Conservation (phyloP, 2,329 filamentous ascomycete genomes). For the Ceratocystis cubensis region DNA sequence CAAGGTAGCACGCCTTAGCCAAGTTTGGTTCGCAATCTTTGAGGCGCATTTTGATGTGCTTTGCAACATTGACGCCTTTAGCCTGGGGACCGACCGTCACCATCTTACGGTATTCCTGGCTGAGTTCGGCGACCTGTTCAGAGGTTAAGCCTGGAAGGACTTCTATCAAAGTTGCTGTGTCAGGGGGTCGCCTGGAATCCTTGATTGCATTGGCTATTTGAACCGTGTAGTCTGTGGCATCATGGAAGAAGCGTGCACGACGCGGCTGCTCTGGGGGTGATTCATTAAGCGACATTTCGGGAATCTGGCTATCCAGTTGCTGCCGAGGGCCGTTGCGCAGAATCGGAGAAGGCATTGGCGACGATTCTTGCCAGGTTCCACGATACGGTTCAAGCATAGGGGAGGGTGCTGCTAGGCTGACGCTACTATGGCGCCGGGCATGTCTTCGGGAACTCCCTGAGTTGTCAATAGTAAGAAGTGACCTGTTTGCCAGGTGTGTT, state of each 20-base stretch:
- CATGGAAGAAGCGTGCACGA: conserved; percentile 73
- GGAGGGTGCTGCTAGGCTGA: conserved; percentile 47
- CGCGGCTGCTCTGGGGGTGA: conserved; percentile 27
- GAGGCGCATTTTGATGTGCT: conserved; percentile 65
- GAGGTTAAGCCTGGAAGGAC: conserved; percentile 75
- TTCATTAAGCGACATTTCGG: conserved; percentile 35
- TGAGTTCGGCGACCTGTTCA: conserved; percentile 75
- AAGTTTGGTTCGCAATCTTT: conserved; percentile 64
- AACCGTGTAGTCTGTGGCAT: conserved; percentile 66
- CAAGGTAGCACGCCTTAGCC: conserved; percentile 84
- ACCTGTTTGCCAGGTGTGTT: conserved; percentile 35
- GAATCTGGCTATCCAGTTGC: conserved; percentile 19
- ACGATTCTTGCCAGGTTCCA: conserved; percentile 87
- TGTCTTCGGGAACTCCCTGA: conserved; percentile 8
- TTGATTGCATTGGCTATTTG: conserved; percentile 64
- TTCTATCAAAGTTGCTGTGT: conserved; percentile 61
- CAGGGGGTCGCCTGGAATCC: conserved; percentile 47
- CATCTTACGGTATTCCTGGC: conserved; percentile 79
- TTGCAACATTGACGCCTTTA: conserved; percentile 72
- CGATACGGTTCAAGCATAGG: conserved; percentile 85
- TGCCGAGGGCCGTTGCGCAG: conserved; percentile 26
- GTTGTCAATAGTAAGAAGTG: conserved; percentile 37
- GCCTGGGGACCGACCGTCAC: conserved; percentile 64
- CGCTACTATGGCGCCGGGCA: conserved; percentile 27
- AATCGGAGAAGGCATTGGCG: conserved; percentile 81